Percentiles rank a stretch among this genome's conserved stretches.
Conservation (phyloP, 176 grass and related monocot genomes). For the Panicum miliaceum region DNA sequence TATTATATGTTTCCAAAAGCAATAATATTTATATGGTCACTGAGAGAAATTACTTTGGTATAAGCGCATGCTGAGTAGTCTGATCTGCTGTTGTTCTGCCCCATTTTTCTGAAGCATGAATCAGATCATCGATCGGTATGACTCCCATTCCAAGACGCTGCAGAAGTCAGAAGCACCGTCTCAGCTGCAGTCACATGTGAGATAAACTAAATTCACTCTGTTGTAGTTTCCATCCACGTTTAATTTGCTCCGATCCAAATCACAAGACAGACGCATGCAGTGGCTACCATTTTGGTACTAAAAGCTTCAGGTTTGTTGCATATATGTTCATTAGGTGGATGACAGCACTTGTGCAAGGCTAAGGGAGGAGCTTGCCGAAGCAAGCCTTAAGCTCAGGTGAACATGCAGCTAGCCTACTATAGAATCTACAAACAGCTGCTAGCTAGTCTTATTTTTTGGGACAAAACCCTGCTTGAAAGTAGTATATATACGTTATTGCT, state of each 20-base stretch:
- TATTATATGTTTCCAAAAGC: not conserved
- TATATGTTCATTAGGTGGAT: conserved; percentile 45
- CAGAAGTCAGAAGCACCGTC: conserved; percentile 45
- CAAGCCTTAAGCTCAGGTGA: conserved; percentile 66
- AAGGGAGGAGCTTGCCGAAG: conserved; percentile 53
- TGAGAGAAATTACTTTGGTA: not conserved
- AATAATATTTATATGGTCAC: not conserved
- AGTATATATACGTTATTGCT: not conserved
- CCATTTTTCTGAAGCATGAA: conserved; percentile 61
- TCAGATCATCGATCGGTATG: conserved; percentile 71
- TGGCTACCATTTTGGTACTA: not conserved
- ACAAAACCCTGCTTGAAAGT: not conserved
- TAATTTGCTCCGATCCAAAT: not conserved
- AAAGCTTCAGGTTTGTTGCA: not conserved
- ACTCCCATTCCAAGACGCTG: conserved; percentile 60
- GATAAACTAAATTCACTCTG: not conserved
- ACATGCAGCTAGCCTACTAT: not conserved
- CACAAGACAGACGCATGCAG: not conserved
- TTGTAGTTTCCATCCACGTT: not conserved
- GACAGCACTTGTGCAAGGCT: conserved; percentile 51
- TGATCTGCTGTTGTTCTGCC: conserved; percentile 16
- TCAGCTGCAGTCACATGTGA: conserved; percentile 58
- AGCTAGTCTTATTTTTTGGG: not conserved
- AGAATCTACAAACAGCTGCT: not conserved
- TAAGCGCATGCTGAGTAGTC: not conserved